These are phyloP conservation scores for Kwoniella sp. DNA, from an alignment of 768 basidiomycete genomes.

Conservation along the genomic window DNA sequence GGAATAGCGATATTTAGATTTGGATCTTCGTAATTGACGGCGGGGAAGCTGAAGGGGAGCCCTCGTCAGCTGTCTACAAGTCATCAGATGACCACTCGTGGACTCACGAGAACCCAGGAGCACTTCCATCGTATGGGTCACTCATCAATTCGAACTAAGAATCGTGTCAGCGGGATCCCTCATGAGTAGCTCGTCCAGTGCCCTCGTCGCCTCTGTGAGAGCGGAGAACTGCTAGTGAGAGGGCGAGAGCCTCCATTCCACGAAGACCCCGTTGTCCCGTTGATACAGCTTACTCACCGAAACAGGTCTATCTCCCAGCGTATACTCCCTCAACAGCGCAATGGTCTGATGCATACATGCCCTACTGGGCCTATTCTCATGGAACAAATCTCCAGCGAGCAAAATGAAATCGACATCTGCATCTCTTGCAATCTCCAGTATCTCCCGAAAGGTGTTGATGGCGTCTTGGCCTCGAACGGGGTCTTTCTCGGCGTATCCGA, in stretches of 20 bases:
- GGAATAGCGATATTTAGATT: slow-evolving; percentile 71
- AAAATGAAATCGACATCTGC: slow-evolving; percentile 85
- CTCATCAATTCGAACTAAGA: slow-evolving; percentile 78
- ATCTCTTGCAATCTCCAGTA: slow-evolving; percentile 85
- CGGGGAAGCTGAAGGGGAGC: slow-evolving; percentile 74
- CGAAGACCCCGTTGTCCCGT: too few relatives aligned
- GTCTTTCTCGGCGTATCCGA: slow-evolving; percentile 92
- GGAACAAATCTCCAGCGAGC: slow-evolving; percentile 93
- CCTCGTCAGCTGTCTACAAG: background rate
- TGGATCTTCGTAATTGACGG: slow-evolving; percentile 50
- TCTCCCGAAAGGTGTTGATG: slow-evolving; percentile 91
- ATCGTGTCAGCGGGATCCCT: background rate
- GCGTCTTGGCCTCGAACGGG: slow-evolving; percentile 92
- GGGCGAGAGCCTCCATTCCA: too few relatives aligned
- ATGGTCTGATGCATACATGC: slow-evolving; percentile 86
- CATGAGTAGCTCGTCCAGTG: background rate
- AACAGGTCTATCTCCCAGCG: slow-evolving; percentile 83
- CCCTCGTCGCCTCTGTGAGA: too few relatives aligned
- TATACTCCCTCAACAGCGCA: slow-evolving; percentile 85
- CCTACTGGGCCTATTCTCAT: slow-evolving; percentile 92
- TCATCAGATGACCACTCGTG: background rate
- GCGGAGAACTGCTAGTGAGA: too few relatives aligned
- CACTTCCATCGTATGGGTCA: slow-evolving; percentile 87
- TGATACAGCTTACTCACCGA: slow-evolving; percentile 57
- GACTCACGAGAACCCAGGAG: slow-evolving; percentile 77